Base-by-base conservation (phyloP, 768 basidiomycete species). In the Suillus decipiens region DNA sequence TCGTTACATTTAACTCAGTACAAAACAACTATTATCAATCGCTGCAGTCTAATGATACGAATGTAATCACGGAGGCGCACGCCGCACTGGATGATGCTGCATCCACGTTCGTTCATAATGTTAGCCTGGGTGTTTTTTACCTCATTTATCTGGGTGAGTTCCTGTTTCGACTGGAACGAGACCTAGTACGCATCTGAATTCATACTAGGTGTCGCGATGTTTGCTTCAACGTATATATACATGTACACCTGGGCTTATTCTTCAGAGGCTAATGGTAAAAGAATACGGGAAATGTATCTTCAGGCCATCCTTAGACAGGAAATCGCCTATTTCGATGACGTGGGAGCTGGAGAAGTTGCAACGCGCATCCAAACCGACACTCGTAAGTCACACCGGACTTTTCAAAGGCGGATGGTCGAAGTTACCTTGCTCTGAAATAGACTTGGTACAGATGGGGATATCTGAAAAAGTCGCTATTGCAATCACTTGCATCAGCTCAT, bases 381-480 rank as follows among this genome's bases (percentile, higher is more conserved):
- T 76, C 76, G 56, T 57, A 39, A 57, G 56, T 41, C 15, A 14
- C 45, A 34, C 12, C 15, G 15, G 28, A 17, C 4, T 47, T 51
- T 11, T 56, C 4, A 22, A 11, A 48, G 11, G 53, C 33, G 62
- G 28, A 59, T 42, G 60, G 9, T 1, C 41, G 41, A 56, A 36
- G 24, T 56, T 15, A 56, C 22, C 17, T 19, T 39, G 15, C 24
- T 39, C 10, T 28, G 24, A 39, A 15, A 57, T 41, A 57, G 56
- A 85, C 66, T 64, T 86, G 36, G 79, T 86, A 24, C 85, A 85
- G 62, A 80, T 82, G 63, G 85, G 83, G 15, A 82, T 81, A 15
- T 79, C 77, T 0, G 85, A 86, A 69, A 86, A 86, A 71, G 78
- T 84, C 31, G 74, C 83, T 2, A 66, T 80, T 61, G 67, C 70